Evolutionary conservation across 345 rosid species (phyloP), one percentile per base, ranked within the genome.

Genomic region (Pugionium dolabratum): DNA sequence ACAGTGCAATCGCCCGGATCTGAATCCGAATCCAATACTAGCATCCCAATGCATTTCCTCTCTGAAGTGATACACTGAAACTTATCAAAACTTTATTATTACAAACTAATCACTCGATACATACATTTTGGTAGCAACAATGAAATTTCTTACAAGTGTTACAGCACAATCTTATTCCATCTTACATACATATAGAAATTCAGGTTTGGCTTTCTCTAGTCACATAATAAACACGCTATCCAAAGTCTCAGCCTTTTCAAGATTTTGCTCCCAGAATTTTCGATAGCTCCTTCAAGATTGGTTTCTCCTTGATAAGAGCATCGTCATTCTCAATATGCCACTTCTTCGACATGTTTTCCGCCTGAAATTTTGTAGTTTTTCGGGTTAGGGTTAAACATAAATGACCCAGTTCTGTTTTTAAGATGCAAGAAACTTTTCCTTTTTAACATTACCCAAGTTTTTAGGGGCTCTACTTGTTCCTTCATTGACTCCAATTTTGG

Each of bases 271-370:
- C 88, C 4, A 88, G 72, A 63, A 79, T 66, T 73, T 64, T 88
- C 2, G 96, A 84, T 37, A 93, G 90, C 74, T 86, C 89, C 81
- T 85, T 88, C 31, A 90, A 57, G 9, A 93, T 74, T 9, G 90
- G 89, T 34, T 77, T 87, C 76, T 83, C 85, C 80, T 88, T 85
- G 29, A 84, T 51, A 33, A 54, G 78, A 36, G 71, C 83, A 18
- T 8, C 54, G 10, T 76, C 65, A 60, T 67, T 78, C 40, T 80
- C 84, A 5, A 82, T 25, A 64, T 78, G 89, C 92, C 96, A 93
- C 83, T 80, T 85, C 84, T 76, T 81, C 18, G 95, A 79, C 77
- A 64, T 81, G 71, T 45, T 78, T 55, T 59, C 84, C 0, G 80
- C 92, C 98, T 90, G 89, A 54, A 55, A 47, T 2, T 46, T 56